Percentiles rank a stretch among this genome's conserved stretches.
Evolutionary conservation across 352 stramenopile genomes (phyloP).

Genomic region (Nothophytophthora sp.): DNA sequence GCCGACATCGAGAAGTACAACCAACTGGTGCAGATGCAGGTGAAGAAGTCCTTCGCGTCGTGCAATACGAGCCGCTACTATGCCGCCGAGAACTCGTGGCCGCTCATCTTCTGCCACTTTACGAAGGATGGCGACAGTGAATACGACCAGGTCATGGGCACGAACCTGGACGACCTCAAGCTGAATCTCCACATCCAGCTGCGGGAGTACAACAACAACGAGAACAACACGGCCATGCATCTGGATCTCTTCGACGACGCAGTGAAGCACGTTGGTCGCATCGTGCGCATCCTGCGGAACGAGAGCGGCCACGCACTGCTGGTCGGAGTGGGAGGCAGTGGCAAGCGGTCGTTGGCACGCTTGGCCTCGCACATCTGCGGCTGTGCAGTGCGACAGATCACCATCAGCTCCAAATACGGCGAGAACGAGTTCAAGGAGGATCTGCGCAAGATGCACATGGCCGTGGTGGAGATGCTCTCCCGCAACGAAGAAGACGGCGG

Average conservation of each 20-base stretch:
- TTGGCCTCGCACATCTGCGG: slow-evolving; percentile 94
- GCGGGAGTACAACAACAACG: slow-evolving; percentile 95
- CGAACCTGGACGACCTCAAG: slow-evolving; percentile 89
- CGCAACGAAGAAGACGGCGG: slow-evolving; percentile 84
- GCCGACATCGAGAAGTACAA: slow-evolving; percentile 95
- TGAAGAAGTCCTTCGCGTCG: slow-evolving; percentile 93
- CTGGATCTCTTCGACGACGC: slow-evolving; percentile 97
- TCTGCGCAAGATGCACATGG: slow-evolving; percentile 94
- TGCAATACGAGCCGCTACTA: slow-evolving; percentile 94
- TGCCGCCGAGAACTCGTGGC: slow-evolving; percentile 94
- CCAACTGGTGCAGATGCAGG: slow-evolving; percentile 91
- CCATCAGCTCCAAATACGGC: slow-evolving; percentile 94
- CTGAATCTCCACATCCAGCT: slow-evolving; percentile 90
- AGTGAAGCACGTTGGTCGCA: slow-evolving; percentile 95
- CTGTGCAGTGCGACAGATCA: slow-evolving; percentile 92
- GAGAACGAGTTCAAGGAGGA: slow-evolving; percentile 98
- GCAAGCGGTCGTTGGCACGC: slow-evolving; percentile 93
- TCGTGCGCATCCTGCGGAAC: slow-evolving; percentile 93
- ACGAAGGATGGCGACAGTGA: slow-evolving; percentile 92
- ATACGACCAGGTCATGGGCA: slow-evolving; percentile 94
- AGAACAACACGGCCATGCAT: slow-evolving; percentile 96
- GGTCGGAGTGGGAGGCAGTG: slow-evolving; percentile 93
- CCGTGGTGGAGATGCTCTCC: slow-evolving; percentile 91
- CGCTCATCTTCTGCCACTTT: slow-evolving; percentile 96
- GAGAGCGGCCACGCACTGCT: slow-evolving; percentile 92